Percentiles rank a stretch among this genome's conserved stretches.
These are phyloP conservation scores for Xanthoconium stramineum DNA, from an alignment of 768 basidiomycete species.

Conservation along the genomic window DNA sequence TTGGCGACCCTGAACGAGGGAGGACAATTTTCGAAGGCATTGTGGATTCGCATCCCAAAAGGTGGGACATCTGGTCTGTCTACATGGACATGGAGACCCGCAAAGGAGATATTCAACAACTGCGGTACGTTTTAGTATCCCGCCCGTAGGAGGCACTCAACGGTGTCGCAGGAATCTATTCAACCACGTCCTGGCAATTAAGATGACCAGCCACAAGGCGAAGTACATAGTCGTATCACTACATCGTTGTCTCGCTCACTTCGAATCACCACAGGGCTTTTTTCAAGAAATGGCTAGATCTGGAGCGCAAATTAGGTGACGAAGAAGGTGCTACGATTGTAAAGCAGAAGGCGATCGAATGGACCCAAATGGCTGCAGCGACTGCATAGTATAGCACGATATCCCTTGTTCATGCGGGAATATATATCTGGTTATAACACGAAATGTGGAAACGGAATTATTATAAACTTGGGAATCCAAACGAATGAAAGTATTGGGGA, in stretches of 20 bases:
- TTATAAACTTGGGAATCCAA: constrained; percentile 46
- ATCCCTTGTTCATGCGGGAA: constrained; percentile 28
- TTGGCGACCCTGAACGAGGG: constrained; percentile 91
- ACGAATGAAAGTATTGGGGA: constrained; percentile 46
- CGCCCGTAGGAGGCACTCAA: background rate
- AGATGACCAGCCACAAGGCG: constrained; percentile 93
- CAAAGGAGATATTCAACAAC: constrained; percentile 71
- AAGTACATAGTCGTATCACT: constrained; percentile 59
- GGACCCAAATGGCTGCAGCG: constrained; percentile 64
- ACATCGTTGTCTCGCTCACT: constrained; percentile 1
- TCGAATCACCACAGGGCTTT: constrained; percentile 55
- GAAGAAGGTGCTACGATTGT: constrained; percentile 76
- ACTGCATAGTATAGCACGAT: constrained; percentile 13
- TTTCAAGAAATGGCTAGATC: constrained; percentile 96
- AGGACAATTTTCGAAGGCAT: constrained; percentile 97
- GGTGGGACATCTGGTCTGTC: constrained; percentile 92
- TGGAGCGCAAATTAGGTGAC: constrained; percentile 85
- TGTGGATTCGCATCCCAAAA: constrained; percentile 91
- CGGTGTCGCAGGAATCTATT: constrained; percentile 68
- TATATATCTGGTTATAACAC: constrained; percentile 35
- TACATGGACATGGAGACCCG: constrained; percentile 96
- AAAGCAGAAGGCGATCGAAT: constrained; percentile 88
- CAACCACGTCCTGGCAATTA: constrained; percentile 73
- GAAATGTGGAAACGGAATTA: constrained; percentile 34
- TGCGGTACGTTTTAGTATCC: constrained; percentile 49